These are phyloP conservation scores for Macaranga tanarius DNA, from an alignment of 441 rosid species.

Conservation along the genomic window DNA sequence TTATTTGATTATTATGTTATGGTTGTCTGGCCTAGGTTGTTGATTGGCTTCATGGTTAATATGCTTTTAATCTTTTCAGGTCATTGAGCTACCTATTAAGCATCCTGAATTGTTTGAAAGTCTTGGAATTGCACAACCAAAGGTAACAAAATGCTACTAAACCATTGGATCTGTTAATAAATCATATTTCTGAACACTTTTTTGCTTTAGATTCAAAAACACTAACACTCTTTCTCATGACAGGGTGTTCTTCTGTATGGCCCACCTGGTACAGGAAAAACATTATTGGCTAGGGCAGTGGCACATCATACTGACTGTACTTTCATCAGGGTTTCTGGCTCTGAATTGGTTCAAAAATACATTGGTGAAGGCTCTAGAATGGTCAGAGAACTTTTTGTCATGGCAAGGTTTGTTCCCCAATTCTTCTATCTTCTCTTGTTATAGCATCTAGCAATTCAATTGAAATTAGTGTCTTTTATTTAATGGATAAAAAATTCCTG, in stretches of 20 bases:
- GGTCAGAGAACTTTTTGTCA: conserved; percentile 97
- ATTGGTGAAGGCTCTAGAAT: conserved; percentile 98
- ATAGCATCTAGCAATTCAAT: neutral
- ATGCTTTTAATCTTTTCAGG: conserved; percentile 42
- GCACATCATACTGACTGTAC: conserved; percentile 99
- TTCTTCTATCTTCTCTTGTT: neutral
- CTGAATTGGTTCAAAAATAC: conserved; percentile 92
- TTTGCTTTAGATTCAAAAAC: neutral
- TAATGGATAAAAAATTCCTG: too few relatives aligned
- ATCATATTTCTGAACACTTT: conserved; percentile 1
- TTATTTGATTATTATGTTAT: neutral
- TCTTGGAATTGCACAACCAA: conserved; percentile 98
- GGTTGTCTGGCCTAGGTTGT: neutral
- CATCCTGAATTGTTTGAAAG: conserved; percentile 90
- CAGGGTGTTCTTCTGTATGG: conserved; percentile 98
- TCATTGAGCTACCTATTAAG: conserved; percentile 86
- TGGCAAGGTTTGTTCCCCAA: conserved; percentile 78
- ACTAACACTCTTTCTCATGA: neutral
- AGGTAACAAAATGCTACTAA: conserved; percentile 38
- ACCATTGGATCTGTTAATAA: neutral
- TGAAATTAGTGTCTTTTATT: neutral
- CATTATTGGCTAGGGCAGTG: conserved; percentile 91
- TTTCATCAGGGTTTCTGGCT: conserved; percentile 97
- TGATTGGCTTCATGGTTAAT: conserved; percentile 11
- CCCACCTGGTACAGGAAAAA: conserved; percentile 98